Evolutionary conservation across 768 basidiomycete species (phyloP), one percentile per base, ranked within the genome.

Genomic region (Lactarius indigo): DNA sequence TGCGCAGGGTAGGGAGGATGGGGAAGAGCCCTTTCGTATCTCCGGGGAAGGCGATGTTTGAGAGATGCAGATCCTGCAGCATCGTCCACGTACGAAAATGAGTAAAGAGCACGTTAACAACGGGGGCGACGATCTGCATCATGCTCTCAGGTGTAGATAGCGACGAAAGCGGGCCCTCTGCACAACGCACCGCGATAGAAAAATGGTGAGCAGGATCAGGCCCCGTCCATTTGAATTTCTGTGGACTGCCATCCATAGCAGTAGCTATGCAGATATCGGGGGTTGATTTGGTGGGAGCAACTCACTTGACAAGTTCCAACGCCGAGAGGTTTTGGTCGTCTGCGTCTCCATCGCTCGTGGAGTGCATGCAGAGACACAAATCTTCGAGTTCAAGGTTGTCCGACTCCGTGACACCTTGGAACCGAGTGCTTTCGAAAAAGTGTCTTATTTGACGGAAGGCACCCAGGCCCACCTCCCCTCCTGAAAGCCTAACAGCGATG

Each of bases 141-240:
- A 30, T 12, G 54, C 15, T 20, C 31, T 44, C 15, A 57, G 30
- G 58, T 39, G 41, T 20, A 26, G 54, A 54, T 57, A 31, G 44
- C 44, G 56, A 33, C n/a, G 5, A 1, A 37, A 30, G 10, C 37
- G 57, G 64, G 9, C 1, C 42, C 17, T 50, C 59, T 47, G 20
- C 8, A n/a, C 57, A 33, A 78, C 83, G 69, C 71, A 87, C 87
- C 35, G 85, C 84, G n/a, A 78, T 84, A 1, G 85, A 85, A 70
- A 86, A 84, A 69, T 87, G 83, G 65, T 87, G 85, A 15, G 80
- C 82, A 30, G 85, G 85, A 70, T 86, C 85, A 5, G 84, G 85
- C 3, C 85, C 83, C n/a, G 77, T 82, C 87, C 87, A 87, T 26
- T 75, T 75, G 69, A 87, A 86, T 26, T 69, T 72, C 55, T 74